A percentile compares a stretch with the other conserved stretches of the same genome.
Evolutionary conservation across 2,329 filamentous ascomycete genomes (phyloP).

Genomic region (Claviceps capensis): DNA sequence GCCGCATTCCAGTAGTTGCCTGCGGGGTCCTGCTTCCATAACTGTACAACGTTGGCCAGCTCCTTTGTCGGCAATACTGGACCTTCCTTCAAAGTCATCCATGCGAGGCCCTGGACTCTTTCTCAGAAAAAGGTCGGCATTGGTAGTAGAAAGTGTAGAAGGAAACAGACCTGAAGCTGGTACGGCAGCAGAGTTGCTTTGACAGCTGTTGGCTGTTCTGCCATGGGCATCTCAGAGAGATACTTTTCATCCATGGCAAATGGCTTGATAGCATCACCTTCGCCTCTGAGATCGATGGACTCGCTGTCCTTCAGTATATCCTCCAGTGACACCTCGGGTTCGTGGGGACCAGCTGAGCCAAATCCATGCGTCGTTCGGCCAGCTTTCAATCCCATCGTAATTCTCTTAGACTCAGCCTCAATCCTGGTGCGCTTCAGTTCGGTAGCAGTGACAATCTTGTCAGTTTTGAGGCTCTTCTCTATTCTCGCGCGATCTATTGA

Average conservation of each 20-base stretch:
- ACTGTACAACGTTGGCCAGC: slow-evolving; percentile 50
- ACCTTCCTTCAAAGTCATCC: slow-evolving; percentile 66
- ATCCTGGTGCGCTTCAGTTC: slow-evolving; percentile 40
- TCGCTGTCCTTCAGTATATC: slow-evolving; percentile 54
- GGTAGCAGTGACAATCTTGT: slow-evolving; percentile 48
- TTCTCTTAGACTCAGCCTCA: slow-evolving; percentile 38
- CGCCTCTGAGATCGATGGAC: slow-evolving; percentile 51
- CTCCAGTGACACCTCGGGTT: slow-evolving; percentile 37
- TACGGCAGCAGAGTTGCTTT: slow-evolving; percentile 61
- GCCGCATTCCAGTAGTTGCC: slow-evolving; percentile 47
- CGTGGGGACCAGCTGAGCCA: slow-evolving; percentile 12
- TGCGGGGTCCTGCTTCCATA: slow-evolving; percentile 52
- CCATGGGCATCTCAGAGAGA: slow-evolving; percentile 58
- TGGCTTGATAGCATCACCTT: slow-evolving; percentile 51
- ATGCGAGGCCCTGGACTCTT: slow-evolving; percentile 52
- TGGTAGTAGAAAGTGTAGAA: neutral
- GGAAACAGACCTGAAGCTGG: slow-evolving; percentile 44
- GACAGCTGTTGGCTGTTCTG: slow-evolving; percentile 51
- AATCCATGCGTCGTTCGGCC: slow-evolving; percentile 25
- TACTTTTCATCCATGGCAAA: slow-evolving; percentile 59
- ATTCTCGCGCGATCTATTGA: slow-evolving; percentile 36
- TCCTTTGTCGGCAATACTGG: slow-evolving; percentile 47
- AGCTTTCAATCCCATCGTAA: slow-evolving; percentile 25
- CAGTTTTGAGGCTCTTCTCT: slow-evolving; percentile 46
- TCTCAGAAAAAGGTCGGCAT: slow-evolving; percentile 9